Evolutionary conservation across 129 eudicot species (phyloP), one percentile per base, ranked within the genome.

Genomic region (sunflower (Helianthus annuus)): DNA sequence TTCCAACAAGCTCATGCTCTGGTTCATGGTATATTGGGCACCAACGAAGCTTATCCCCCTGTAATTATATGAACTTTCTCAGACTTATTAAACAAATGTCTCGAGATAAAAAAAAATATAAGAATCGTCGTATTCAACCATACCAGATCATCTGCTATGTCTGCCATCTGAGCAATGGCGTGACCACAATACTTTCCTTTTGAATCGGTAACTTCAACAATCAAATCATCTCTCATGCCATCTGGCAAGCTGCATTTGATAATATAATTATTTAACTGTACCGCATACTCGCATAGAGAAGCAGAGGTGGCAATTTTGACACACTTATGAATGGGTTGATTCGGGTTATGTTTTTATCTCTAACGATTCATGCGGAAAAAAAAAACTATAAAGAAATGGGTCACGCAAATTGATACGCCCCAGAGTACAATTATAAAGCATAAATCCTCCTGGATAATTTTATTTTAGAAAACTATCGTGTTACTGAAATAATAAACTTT

Each of bases 41-140:
- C 84, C 95, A 85, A 5, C 97, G 89, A 48, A 85, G 79, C 79
- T 86, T 91, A 69, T 84, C 95, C 14, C 91, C 81, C 97, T 91
- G 79, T 79, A 83, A 44, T 69, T 22, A 45, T 68, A 7, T 15
- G 13, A 44, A 72, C 12, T 39, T 76, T 46, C 19, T 66, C 51
- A 78, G 59, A 42, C 52, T 55, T 54, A 32, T 13, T 49, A 52
- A 17, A 48, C 42, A 46, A 6, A 54, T 80, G 1, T 61, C 54
- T 42, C 46, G 48, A 46, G 48, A 49, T 44, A 42, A 34, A 42
- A 38, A 5, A 68, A 3, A 22, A 10, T 6, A 4, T 1, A 15
- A 60, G 36, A 32, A 32, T 32, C 36, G 17, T 12, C 24, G 48
- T 64, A 63, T 32, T 12, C 5, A 60, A 42, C 11, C 73, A 44